Evolutionary conservation across 768 basidiomycete genomes (phyloP).

Genomic region (Calocera viscosa): DNA sequence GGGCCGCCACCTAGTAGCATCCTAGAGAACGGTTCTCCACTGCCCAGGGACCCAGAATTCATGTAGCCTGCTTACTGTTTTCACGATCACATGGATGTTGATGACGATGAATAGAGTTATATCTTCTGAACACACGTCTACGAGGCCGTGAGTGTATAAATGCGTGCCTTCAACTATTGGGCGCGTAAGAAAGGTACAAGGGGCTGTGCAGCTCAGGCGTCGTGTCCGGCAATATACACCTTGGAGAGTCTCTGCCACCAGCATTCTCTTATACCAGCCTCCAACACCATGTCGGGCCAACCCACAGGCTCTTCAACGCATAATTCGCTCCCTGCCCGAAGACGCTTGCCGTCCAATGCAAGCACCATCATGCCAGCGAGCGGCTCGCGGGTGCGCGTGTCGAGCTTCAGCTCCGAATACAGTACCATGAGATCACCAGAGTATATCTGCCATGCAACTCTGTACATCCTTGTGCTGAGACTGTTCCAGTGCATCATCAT

Average conservation of each 20-base stretch:
- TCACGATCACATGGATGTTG: too few species aligned
- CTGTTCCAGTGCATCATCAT: not conserved
- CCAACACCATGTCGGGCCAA: not conserved
- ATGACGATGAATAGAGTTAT: too few species aligned
- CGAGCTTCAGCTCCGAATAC: conserved; percentile 5
- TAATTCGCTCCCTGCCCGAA: not conserved
- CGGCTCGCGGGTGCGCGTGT: not conserved
- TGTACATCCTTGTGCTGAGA: not conserved
- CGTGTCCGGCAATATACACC: not conserved
- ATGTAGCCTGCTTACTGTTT: too few species aligned
- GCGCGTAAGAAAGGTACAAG: too few species aligned
- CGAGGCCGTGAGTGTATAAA: too few species aligned
- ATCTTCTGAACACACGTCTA: too few species aligned
- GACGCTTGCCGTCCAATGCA: not conserved
- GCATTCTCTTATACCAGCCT: not conserved
- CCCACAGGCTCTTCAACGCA: not conserved
- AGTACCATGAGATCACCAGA: not conserved
- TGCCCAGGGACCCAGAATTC: too few species aligned
- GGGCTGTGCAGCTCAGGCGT: not conserved
- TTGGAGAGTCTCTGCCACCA: not conserved
- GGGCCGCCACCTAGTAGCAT: too few species aligned
- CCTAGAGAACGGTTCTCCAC: too few species aligned
- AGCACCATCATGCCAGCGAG: not conserved
- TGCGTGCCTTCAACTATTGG: too few species aligned
- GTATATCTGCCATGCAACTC: not conserved